phyloP scores from a whole-genome alignment of 1,284 basidiomycete genomes.

The Golubevia pallescens region DNA sequence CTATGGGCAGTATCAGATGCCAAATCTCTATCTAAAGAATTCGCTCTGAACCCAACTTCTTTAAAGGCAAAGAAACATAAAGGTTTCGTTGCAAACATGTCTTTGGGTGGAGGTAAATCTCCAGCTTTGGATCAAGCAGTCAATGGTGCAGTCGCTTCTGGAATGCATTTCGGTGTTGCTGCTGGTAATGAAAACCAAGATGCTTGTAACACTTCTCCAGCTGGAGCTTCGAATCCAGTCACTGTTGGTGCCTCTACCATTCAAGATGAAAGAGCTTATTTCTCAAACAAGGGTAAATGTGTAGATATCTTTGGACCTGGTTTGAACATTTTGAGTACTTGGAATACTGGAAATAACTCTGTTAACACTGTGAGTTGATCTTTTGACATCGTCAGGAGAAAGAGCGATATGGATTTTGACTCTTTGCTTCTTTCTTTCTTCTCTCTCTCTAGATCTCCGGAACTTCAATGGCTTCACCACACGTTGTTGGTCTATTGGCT shows the following conservation, averaged over 20 bases:
- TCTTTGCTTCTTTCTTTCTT: neutral
- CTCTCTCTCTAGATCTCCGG: constrained; percentile 35
- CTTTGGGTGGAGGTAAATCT: constrained; percentile 94
- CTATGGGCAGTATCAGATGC: constrained; percentile 79
- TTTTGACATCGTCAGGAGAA: neutral
- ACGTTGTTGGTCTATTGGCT: constrained; percentile 76
- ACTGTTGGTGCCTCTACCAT: constrained; percentile 73
- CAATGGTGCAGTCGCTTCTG: constrained; percentile 79
- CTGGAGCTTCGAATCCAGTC: constrained; percentile 71
- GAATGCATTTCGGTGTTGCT: constrained; percentile 79
- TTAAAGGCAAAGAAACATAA: constrained; percentile 77
- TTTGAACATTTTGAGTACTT: constrained; percentile 72
- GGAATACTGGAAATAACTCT: constrained; percentile 67
- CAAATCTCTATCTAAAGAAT: constrained; percentile 69
- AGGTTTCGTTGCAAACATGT: constrained; percentile 98
- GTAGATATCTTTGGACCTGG: constrained; percentile 85
- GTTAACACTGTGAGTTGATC: constrained; percentile 68
- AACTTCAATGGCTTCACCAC: constrained; percentile 72
- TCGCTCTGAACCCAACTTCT: constrained; percentile 72
- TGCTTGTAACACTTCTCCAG: constrained; percentile 83
- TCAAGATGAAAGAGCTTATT: constrained; percentile 82
- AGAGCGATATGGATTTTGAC: neutral
- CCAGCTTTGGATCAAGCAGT: constrained; percentile 83
- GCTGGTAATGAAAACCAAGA: constrained; percentile 79
- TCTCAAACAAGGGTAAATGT: constrained; percentile 71